Conservation (phyloP, 2,329 filamentous ascomycete species). For the Aureobasidium pullulans region DNA sequence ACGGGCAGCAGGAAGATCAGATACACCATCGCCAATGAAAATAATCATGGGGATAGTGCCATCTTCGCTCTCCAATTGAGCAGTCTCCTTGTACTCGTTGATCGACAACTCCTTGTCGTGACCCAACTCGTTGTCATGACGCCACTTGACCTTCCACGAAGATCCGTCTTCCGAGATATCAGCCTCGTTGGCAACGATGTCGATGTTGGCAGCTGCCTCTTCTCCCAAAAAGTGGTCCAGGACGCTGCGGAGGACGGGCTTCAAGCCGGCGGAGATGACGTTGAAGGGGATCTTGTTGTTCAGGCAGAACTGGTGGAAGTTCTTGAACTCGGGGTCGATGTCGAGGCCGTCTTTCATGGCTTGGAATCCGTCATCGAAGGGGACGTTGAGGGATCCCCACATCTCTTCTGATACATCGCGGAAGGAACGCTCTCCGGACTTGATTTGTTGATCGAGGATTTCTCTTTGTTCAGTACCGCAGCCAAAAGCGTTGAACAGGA, state of each 20-base stretch:
- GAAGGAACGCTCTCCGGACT: conserved; percentile 58
- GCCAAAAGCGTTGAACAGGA: conserved; percentile 59
- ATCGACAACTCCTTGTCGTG: conserved; percentile 62
- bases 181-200: conserved; percentile 63
- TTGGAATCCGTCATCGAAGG: conserved; percentile 61
- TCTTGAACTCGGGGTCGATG: conserved; percentile 56
- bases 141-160: conserved; percentile 60
- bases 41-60: conserved; percentile 59
- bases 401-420: conserved; percentile 65
- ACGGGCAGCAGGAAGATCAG: conserved; percentile 57
- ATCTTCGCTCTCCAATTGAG: conserved; percentile 49
- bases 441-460: conserved; percentile 56
- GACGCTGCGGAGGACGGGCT: conserved; percentile 55
- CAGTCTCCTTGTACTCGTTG: conserved; percentile 50
- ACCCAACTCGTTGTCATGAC: conserved; percentile 56
- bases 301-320: conserved; percentile 59
- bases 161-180: conserved; percentile 51
- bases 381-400: conserved; percentile 60
- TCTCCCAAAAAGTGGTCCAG: conserved; percentile 60
- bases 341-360: conserved; percentile 55
- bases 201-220: conserved; percentile 50
- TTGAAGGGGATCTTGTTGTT: conserved; percentile 59
- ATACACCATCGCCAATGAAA: conserved; percentile 64
- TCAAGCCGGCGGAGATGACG: conserved; percentile 60
- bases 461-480: conserved; percentile 52